Conservation (phyloP, 805 yeast species). For the Yamadazyma scolyti region DNA sequence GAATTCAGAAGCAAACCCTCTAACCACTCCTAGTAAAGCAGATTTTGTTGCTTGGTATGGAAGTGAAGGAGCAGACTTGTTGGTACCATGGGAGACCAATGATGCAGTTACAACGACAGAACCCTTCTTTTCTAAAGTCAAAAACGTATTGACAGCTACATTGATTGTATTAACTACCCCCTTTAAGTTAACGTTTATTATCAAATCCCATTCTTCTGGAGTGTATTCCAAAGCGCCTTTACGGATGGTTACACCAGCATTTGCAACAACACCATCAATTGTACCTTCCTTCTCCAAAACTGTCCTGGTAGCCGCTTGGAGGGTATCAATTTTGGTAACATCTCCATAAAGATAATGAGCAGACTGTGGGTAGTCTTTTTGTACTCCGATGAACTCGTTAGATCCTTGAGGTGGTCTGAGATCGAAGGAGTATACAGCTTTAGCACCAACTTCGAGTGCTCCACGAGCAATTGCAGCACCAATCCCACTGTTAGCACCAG, state of each 20-base stretch:
- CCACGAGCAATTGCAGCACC: conserved; percentile 65
- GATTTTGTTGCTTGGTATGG: conserved; percentile 45
- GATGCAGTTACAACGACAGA: conserved; percentile 41
- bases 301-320: conserved; percentile 5
- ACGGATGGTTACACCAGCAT: conserved; percentile 33
- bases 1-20: conserved; percentile 42
- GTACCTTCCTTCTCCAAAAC: conserved; percentile 12
- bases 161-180: conserved; percentile 19
- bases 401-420: conserved; percentile 31
- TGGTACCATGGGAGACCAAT: conserved; percentile 42
- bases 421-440: conserved; percentile 77
- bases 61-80: conserved; percentile 32
- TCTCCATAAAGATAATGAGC: conserved; percentile 7
- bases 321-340: conserved; percentile 7
- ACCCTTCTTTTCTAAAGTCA: conserved; percentile 25
- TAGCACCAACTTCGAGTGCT: conserved; percentile 59
- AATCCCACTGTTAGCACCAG: conserved; percentile 81
- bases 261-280: conserved; percentile 30
- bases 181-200: conserved; percentile 26
- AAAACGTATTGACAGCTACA: conserved; percentile 7
- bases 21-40: conserved; percentile 36
- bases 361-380: conserved; percentile 5
- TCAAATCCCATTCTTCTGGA: conserved; percentile 21
- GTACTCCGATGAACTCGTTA: conserved; percentile 6
- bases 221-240: conserved; percentile 23